Evolutionary conservation across 768 basidiomycete genomes (phyloP).

Genomic region (Gloeophyllum trabeum): DNA sequence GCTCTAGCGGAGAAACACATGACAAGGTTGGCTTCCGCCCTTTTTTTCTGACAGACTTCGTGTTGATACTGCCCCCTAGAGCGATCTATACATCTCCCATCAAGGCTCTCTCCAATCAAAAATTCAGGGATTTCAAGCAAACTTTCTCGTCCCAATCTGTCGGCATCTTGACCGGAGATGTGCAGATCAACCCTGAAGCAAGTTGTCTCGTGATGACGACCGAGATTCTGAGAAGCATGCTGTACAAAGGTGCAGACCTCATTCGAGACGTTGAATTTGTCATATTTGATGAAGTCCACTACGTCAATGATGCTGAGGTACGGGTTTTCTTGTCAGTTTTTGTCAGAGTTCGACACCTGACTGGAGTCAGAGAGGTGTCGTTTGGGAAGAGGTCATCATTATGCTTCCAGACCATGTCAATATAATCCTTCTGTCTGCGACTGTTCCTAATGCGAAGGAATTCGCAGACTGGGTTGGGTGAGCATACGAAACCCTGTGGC

Average conservation of each 20-base stretch:
- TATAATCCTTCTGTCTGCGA: conserved; percentile 94
- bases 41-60: not conserved
- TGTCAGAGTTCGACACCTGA: not conserved
- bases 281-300: conserved; percentile 99
- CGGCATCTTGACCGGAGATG: conserved; percentile 96
- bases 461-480: conserved; percentile 99
- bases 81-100: conserved; percentile 99
- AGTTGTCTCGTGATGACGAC: conserved; percentile 97
- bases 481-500: too few relatives aligned
- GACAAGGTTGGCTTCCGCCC: conserved; percentile 47
- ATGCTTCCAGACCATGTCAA: conserved; percentile 99
- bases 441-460: conserved; percentile 95
- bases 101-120: conserved; percentile 97
- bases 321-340: conserved; percentile 7
- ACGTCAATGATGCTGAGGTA: conserved; percentile 99
- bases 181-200: conserved; percentile 98
- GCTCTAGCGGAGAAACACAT: conserved; percentile 95
- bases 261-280: conserved; percentile 99
- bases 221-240: conserved; percentile 95
- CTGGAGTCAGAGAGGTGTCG: conserved; percentile 74
- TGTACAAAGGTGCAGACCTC: conserved; percentile 96
- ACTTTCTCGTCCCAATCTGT: conserved; percentile 88
- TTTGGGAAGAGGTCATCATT: conserved; percentile 99
- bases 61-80: conserved; percentile 26
- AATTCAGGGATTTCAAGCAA: conserved; percentile 97